These are phyloP conservation scores for Claviceps quebecensis DNA, from an alignment of 2,329 filamentous ascomycete genomes.

Conservation along the genomic window DNA sequence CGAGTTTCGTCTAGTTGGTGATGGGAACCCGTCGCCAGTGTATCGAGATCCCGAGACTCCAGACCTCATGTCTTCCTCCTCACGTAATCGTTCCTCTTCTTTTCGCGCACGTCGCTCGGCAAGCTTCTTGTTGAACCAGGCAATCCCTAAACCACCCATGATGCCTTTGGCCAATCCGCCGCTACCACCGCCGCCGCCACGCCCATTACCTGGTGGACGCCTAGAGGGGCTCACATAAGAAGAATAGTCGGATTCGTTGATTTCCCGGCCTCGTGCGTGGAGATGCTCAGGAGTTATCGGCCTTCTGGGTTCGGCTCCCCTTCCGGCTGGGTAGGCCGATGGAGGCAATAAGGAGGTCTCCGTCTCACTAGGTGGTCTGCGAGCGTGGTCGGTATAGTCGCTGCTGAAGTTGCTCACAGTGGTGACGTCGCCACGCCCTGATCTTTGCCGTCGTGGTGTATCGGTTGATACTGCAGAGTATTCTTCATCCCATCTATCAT, in stretches of 20 bases:
- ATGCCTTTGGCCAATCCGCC: constrained; percentile 43
- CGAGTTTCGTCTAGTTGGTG: constrained; percentile 27
- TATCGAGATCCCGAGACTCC: constrained; percentile 50
- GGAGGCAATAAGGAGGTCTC: constrained; percentile 32
- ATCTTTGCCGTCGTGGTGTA: constrained; percentile 37
- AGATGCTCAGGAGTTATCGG: constrained; percentile 35
- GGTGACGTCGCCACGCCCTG: constrained; percentile 20
- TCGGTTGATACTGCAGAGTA: constrained; percentile 50
- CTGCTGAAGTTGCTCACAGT: constrained; percentile 37
- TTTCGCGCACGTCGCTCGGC: constrained; percentile 36
- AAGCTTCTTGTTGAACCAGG: constrained; percentile 54
- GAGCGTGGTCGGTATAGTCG: constrained; percentile 27
- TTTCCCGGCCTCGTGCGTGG: constrained; percentile 30
- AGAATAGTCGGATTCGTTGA: constrained; percentile 42
- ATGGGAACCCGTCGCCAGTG: constrained; percentile 52
- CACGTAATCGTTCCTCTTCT: constrained; percentile 31
- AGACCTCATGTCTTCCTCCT: constrained; percentile 42
- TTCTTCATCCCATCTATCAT: constrained; percentile 39
- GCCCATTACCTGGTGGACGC: constrained; percentile 30
- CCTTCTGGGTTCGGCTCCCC: constrained; percentile 23
- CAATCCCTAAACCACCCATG: constrained; percentile 49
- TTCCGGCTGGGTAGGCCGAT: constrained; percentile 27
- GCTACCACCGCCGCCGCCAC: constrained; percentile 25
- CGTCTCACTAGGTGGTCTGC: constrained; percentile 13
- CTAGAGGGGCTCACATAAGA: constrained; percentile 50